Base-by-base conservation (phyloP, 371 early-diverging fungal genomes). In the Syncephalastrum sp. region DNA sequence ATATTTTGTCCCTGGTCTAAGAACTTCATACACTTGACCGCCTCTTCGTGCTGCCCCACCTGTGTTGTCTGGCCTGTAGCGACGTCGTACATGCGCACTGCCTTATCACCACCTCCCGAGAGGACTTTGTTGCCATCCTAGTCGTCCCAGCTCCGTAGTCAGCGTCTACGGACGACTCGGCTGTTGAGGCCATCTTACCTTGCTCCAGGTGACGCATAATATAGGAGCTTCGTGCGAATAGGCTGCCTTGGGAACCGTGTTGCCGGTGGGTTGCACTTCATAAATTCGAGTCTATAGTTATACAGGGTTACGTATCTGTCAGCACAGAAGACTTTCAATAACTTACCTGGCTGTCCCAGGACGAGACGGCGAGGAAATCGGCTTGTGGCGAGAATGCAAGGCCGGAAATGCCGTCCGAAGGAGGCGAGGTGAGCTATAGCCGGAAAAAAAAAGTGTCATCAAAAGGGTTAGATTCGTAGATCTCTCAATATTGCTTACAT, bases 281-380 rank as follows among this genome's bases (percentile, higher is more conserved):
- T 92, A 96, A 50, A 96, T 86, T 57, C 95, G 79, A 27, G 95
- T 94, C 94, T 95, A 73, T 17, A n/a, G 29, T 16, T 12, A 13
- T 33, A 33, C 5, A 33, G 27, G 27, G 27, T 27, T 27, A 27
- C 27, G 4, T 27, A 3, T 1, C 27, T 27, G 27, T 4, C 27
- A 27, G 7, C 27, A 27, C 27, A 27, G 3, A 27, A 5, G 7
- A 27, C 7, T 0, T 16, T 17, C 19, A 8, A n/a, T 53, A 27
- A n/a, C 64, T 44, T 78, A 91, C 94, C 68, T 87, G 84, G 68
- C 88, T 89, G 72, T 95, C 94, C 94, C 96, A 96, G 2, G 92
- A 91, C 4, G 88, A 76, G 0, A 88, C 93, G 1, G 94, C 89
- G 23, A 96, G 75, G 38, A 79, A 85, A 64, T 96, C 90, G 6